phyloP scores from a whole-genome alignment of 768 basidiomycete genomes.

The Aureoboletus auriporus region DNA sequence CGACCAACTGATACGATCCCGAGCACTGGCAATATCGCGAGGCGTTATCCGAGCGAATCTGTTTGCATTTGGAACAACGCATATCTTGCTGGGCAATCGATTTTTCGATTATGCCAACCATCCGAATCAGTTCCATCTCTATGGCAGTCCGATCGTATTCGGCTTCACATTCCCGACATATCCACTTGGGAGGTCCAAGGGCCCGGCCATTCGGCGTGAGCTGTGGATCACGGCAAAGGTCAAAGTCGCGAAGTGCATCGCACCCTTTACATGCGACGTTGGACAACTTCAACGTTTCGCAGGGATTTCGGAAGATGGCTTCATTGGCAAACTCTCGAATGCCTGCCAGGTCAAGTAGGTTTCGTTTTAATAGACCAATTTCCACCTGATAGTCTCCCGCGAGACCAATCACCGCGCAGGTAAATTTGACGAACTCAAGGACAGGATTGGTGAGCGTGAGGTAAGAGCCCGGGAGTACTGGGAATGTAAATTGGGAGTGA shows the following conservation, averaged over 20 bases:
- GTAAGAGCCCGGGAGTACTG: slow-evolving; percentile 82
- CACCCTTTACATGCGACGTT: slow-evolving; percentile 89
- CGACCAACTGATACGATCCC: slow-evolving; percentile 70
- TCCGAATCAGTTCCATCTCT: slow-evolving; percentile 80
- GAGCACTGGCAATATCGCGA: slow-evolving; percentile 86
- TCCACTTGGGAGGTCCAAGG: slow-evolving; percentile 55
- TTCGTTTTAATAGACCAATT: slow-evolving; percentile 84
- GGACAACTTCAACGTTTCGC: slow-evolving; percentile 77
- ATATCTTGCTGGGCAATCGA: slow-evolving; percentile 88
- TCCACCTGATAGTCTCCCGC: slow-evolving; percentile 82
- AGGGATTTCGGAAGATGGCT: slow-evolving; percentile 87
- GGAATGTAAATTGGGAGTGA: slow-evolving; percentile 69
- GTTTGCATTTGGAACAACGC: slow-evolving; percentile 83
- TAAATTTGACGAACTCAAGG: slow-evolving; percentile 86
- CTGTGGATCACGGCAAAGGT: slow-evolving; percentile 91
- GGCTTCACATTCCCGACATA: slow-evolving; percentile 66
- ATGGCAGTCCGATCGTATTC: slow-evolving; percentile 89
- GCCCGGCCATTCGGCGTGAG: slow-evolving; percentile 58
- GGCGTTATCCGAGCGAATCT: slow-evolving; percentile 86
- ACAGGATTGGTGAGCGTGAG: slow-evolving; percentile 73
- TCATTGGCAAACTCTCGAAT: slow-evolving; percentile 84
- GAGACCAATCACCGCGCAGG: slow-evolving; percentile 76
- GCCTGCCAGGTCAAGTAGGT: slow-evolving; percentile 81
- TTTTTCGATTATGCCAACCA: slow-evolving; percentile 65
- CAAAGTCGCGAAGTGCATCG: slow-evolving; percentile 84